These are phyloP conservation scores for Spinacia oleracea DNA, from an alignment of 179 eudicot species.

Conservation along the genomic window DNA sequence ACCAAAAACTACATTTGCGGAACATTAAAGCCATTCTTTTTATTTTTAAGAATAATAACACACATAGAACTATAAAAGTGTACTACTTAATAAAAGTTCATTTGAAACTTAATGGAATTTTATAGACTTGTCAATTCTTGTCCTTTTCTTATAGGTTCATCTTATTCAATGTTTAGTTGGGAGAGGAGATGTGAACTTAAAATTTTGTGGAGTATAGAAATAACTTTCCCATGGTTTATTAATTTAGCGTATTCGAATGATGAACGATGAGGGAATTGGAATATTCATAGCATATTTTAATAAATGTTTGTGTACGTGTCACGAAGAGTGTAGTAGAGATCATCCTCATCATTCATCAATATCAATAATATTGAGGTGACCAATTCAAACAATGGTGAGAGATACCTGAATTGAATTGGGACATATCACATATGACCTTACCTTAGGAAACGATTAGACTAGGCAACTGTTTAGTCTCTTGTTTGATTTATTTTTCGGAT, in stretches of 20 bases:
- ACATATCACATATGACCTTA: too few species aligned
- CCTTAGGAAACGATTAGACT: too few species aligned
- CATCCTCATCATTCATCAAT: too few species aligned
- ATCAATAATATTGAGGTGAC: too few species aligned
- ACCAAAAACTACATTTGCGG: conserved; percentile 16
- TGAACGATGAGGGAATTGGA: not conserved
- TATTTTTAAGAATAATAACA: not conserved
- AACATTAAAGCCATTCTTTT: not conserved
- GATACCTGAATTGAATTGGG: too few species aligned
- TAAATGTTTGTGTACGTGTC: not conserved
- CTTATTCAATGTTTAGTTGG: not conserved
- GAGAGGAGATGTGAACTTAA: not conserved
- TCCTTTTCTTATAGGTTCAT: conserved; percentile 1
- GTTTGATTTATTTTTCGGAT: too few species aligned
- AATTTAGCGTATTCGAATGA: not conserved
- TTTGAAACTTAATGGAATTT: not conserved
- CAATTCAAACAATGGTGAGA: too few species aligned
- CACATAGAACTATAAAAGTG: too few species aligned
- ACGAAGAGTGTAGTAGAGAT: not conserved
- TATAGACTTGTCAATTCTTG: not conserved
- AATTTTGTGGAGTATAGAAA: not conserved
- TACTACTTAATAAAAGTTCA: too few species aligned
- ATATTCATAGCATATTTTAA: not conserved
- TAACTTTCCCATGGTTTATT: not conserved
- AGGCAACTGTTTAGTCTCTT: too few species aligned